Percentiles rank a stretch among this genome's conserved stretches.
Evolutionary conservation across 2,329 filamentous ascomycete genomes (phyloP).

Genomic region (Niveomyces coronatus): DNA sequence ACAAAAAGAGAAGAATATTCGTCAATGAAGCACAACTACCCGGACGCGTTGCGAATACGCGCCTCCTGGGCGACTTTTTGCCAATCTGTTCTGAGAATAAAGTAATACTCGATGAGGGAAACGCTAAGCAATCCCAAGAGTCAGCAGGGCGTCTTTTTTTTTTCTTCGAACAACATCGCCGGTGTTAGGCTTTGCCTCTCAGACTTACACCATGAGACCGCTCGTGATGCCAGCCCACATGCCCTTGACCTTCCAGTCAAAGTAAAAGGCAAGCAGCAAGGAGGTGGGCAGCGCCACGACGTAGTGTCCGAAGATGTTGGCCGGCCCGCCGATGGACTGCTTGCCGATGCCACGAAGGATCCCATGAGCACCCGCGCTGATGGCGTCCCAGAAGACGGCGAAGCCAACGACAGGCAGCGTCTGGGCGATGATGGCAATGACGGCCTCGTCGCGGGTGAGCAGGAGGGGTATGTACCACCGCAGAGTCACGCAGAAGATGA

Average conservation of each 20-base stretch:
- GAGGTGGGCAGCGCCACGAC: constrained; percentile 74
- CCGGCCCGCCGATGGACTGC: constrained; percentile 82
- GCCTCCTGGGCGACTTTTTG: constrained; percentile 42
- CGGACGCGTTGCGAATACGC: constrained; percentile 37
- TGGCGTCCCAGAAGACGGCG: constrained; percentile 81
- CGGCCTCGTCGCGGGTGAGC: constrained; percentile 62
- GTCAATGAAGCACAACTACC: constrained; percentile 17
- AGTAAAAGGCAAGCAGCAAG: constrained; percentile 65
- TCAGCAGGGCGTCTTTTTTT: no score
- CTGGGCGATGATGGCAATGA: constrained; percentile 56
- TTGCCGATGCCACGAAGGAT: constrained; percentile 77
- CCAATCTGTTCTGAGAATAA: constrained; percentile 42
- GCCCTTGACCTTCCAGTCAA: constrained; percentile 67
- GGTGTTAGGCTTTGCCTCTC: no score
- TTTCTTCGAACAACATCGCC: no score
- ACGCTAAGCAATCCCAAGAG: no score
- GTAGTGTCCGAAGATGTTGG: constrained; percentile 83
- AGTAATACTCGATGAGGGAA: constrained; percentile 41
- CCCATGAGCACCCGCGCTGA: constrained; percentile 72
- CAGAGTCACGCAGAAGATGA: constrained; percentile 56
- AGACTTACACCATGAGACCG: constrained; percentile 41
- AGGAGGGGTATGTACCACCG: constrained; percentile 65
- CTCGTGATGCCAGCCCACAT: constrained; percentile 73
- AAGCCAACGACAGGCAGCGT: constrained; percentile 73
- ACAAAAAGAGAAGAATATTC: no score